phyloP scores from a whole-genome alignment of 2,329 filamentous ascomycete genomes.

The Penicillium sp. region DNA sequence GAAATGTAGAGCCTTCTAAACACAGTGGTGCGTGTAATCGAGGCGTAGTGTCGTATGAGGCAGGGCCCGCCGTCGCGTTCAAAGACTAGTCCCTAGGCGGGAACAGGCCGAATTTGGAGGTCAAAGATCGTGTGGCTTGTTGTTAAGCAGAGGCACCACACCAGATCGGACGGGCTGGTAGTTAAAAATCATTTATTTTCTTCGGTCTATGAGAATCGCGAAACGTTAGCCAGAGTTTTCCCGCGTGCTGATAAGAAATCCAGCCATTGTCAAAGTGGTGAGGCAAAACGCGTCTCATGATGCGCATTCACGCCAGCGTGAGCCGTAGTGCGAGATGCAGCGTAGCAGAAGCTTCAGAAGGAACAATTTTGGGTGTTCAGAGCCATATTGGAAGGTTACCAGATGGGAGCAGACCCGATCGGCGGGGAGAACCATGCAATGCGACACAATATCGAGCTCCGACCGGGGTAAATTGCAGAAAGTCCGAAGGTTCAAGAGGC shows the following conservation, averaged over 20 bases:
- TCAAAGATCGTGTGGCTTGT: slow-evolving; percentile 24
- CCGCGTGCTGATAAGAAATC: background rate
- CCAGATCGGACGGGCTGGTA: slow-evolving; percentile 21
- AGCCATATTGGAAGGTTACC: background rate
- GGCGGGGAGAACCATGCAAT: background rate
- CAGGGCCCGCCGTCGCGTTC: background rate
- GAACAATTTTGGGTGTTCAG: background rate
- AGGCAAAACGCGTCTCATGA: background rate
- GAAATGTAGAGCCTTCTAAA: slow-evolving; percentile 9
- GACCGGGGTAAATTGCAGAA: background rate
- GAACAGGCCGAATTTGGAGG: slow-evolving; percentile 11
- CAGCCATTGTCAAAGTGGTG: background rate
- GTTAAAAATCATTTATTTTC: slow-evolving; percentile 27
- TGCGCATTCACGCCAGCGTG: background rate
- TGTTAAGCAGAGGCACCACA: slow-evolving; percentile 23
- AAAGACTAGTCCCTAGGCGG: background rate
- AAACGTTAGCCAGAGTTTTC: slow-evolving; percentile 15
- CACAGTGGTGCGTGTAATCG: slow-evolving; percentile 3
- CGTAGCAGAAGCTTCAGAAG: background rate
- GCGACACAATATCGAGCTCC: background rate
- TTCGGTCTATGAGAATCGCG: slow-evolving; percentile 10
- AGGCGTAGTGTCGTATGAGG: background rate
- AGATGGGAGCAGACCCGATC: slow-evolving; percentile 2
- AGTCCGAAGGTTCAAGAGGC: background rate
- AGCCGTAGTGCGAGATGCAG: background rate